These are phyloP conservation scores for Staphylotrichum longicolle DNA, from an alignment of 495 filamentous ascomycete genomes.

Conservation along the genomic window DNA sequence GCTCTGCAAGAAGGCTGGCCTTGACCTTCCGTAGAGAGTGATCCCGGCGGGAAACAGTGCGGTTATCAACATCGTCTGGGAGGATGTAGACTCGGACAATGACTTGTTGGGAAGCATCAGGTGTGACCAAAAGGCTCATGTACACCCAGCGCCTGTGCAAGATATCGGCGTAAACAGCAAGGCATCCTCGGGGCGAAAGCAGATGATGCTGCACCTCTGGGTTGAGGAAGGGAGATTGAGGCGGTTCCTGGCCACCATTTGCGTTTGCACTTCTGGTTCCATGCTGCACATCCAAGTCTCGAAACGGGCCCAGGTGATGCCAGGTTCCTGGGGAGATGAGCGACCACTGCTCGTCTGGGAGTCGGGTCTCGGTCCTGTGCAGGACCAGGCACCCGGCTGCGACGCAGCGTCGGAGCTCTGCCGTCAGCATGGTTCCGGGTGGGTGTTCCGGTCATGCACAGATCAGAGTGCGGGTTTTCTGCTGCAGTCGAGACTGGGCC, in stretches of 20 bases:
- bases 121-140: slow-evolving; percentile 35
- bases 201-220: slow-evolving; percentile 33
- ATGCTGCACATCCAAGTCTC: neutral
- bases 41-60: slow-evolving; percentile 45
- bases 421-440: neutral
- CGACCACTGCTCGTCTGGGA: slow-evolving; percentile 14
- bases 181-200: slow-evolving; percentile 17
- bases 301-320: slow-evolving; percentile 27
- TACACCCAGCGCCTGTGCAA: slow-evolving; percentile 42
- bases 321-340: slow-evolving; percentile 15
- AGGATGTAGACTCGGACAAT: slow-evolving; percentile 63
- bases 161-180: neutral
- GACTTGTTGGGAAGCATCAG: slow-evolving; percentile 21
- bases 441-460: neutral
- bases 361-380: slow-evolving; percentile 5
- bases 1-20: slow-evolving; percentile 48
- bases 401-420: slow-evolving; percentile 25
- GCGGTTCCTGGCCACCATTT: neutral
- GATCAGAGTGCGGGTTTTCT: neutral
- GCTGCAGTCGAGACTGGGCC: neutral
- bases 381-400: slow-evolving; percentile 41
- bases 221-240: slow-evolving; percentile 20
- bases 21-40: slow-evolving; percentile 45
- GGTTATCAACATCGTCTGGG: slow-evolving; percentile 62
- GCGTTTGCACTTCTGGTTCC: neutral